These are phyloP conservation scores for Suaeda aralocaspica DNA, from an alignment of 148 eudicot species.

Conservation along the genomic window DNA sequence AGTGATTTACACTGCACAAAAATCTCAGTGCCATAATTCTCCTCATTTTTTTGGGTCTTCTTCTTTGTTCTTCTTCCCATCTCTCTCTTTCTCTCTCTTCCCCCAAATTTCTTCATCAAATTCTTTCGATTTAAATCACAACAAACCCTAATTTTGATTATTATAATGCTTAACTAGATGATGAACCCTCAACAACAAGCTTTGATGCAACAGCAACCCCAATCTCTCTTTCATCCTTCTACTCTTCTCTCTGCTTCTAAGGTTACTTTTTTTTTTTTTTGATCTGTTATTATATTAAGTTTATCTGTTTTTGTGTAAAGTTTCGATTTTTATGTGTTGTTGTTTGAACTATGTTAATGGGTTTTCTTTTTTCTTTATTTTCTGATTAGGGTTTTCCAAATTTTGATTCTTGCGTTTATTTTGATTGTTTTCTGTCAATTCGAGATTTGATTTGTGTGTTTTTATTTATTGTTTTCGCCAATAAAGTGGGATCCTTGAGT, in stretches of 20 bases:
- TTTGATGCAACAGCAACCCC: not conserved
- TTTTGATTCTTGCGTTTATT: not conserved
- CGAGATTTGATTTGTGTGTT: not conserved
- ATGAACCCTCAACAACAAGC: not conserved
- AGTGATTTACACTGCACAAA: too few species aligned
- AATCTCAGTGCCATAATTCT: too few species aligned
- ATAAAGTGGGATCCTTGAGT: not conserved
- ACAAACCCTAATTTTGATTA: not conserved
- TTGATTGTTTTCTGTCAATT: not conserved
- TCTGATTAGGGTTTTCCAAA: not conserved
- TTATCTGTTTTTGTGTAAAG: too few species aligned
- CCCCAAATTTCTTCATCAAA: not conserved
- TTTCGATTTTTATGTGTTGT: not conserved
- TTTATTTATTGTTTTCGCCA: not conserved
- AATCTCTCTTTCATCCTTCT: not conserved
- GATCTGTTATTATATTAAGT: not conserved
- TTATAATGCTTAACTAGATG: not conserved
- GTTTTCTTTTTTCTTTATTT: too few species aligned
- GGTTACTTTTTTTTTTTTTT: not conserved
- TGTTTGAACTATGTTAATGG: not conserved
- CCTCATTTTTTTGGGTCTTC: too few species aligned
- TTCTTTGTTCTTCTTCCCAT: not conserved
- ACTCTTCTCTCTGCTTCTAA: not conserved
- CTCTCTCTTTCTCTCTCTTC: not conserved
- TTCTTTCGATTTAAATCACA: not conserved